These are phyloP conservation scores for Neoboletus brunneissimus DNA, from an alignment of 768 basidiomycete genomes.

Conservation along the genomic window DNA sequence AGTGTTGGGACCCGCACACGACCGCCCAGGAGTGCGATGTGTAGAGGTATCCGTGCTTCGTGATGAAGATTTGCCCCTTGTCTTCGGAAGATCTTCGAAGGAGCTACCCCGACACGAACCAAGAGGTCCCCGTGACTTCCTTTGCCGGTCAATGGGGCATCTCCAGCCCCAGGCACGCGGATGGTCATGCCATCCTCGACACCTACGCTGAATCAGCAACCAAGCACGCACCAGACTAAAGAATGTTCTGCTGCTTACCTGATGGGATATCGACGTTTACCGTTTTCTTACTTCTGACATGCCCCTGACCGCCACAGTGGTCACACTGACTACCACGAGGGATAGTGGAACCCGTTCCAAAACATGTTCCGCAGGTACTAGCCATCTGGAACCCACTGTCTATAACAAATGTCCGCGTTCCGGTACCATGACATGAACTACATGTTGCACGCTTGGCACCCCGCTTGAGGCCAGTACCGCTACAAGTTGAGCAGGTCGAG, in stretches of 20 bases:
- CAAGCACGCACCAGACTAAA: background rate
- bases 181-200: slow-evolving; percentile 95
- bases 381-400: slow-evolving; percentile 97
- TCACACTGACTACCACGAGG: slow-evolving; percentile 78
- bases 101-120: slow-evolving; percentile 78
- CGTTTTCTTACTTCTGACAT: slow-evolving; percentile 74
- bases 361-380: slow-evolving; percentile 80
- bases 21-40: slow-evolving; percentile 91
- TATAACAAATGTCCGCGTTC: slow-evolving; percentile 85
- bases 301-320: slow-evolving; percentile 82
- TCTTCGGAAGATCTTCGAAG: slow-evolving; percentile 82
- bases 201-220: slow-evolving; percentile 44
- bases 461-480: slow-evolving; percentile 80
- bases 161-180: slow-evolving; percentile 75
- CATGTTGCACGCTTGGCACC: slow-evolving; percentile 84
- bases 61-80: slow-evolving; percentile 93
- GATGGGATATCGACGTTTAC: slow-evolving; percentile 83
- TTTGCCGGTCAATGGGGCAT: slow-evolving; percentile 76
- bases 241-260: slow-evolving; percentile 47
- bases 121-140: slow-evolving; percentile 83
- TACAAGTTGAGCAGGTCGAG: slow-evolving; percentile 79
- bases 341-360: slow-evolving; percentile 76
- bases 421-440: slow-evolving; percentile 77
- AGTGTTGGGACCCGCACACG: slow-evolving; percentile 89
- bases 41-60: slow-evolving; percentile 84